Conservation (phyloP, 441 rosid genomes). For the Corymbia citriodora region DNA sequence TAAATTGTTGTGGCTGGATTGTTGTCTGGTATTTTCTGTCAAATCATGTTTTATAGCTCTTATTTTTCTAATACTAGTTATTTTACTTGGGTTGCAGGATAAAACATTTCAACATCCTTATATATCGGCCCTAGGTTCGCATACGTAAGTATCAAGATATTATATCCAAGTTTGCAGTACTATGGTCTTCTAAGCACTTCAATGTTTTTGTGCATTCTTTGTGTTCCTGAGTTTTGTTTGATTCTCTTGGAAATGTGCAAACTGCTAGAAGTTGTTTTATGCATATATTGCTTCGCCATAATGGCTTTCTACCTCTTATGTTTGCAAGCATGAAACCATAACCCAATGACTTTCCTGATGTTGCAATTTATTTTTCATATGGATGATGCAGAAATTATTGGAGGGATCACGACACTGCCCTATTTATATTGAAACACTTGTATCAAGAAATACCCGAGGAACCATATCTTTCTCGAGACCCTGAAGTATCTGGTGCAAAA, state of each 20-base stretch:
- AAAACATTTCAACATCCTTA: conserved; percentile 96
- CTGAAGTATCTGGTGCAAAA: conserved; percentile 20
- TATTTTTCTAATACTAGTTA: not conserved
- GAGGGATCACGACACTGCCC: conserved; percentile 92
- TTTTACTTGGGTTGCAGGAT: conserved; percentile 44
- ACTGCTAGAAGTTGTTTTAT: not conserved
- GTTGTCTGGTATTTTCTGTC: not conserved
- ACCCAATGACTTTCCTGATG: not conserved
- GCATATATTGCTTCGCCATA: not conserved
- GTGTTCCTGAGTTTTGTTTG: not conserved
- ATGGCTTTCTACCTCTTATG: not conserved
- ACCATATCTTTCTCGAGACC: conserved; percentile 20
- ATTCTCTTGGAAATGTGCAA: not conserved
- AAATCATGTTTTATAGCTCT: not conserved
- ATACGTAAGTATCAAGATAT: conserved; percentile 55
- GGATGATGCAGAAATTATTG: conserved; percentile 71
- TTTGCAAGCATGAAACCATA: not conserved
- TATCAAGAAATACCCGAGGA: conserved; percentile 68
- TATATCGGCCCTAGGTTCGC: conserved; percentile 91
- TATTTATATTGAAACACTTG: conserved; percentile 82
- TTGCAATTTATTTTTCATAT: not conserved
- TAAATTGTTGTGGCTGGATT: not conserved
- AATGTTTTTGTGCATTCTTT: not conserved
- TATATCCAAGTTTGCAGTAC: not conserved
- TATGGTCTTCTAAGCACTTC: not conserved